Percentiles rank a stretch among this genome's conserved stretches.
phyloP scores from a whole-genome alignment of 73 alveolate species.

The Paramecium pentaurelia region DNA sequence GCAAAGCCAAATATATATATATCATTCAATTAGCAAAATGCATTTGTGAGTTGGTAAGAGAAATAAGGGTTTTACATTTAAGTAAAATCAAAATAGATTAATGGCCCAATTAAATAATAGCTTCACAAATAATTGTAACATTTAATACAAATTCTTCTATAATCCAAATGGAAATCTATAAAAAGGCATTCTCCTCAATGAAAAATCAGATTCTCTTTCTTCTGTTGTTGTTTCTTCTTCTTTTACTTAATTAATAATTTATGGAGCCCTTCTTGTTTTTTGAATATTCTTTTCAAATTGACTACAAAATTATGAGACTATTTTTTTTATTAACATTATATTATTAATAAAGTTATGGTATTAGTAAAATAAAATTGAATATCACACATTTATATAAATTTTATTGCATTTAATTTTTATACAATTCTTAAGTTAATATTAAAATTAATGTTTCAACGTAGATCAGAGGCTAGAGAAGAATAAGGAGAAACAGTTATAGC shows the following conservation, averaged over 20 bases:
- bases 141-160: background rate
- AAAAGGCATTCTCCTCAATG: background rate
- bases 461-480: background rate
- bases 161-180: conserved; percentile 4
- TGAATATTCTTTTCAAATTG: background rate
- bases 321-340: background rate
- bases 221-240: background rate
- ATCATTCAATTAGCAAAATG: background rate
- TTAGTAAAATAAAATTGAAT: background rate
- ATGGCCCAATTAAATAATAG: background rate
- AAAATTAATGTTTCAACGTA: background rate
- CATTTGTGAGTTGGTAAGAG: conserved; percentile 28
- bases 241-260: too few species aligned
- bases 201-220: background rate
- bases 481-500: conserved; percentile 19
- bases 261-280: background rate
- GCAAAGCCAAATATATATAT: background rate
- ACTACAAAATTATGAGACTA: background rate
- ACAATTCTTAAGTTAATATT: background rate
- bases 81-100: background rate
- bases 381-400: background rate
- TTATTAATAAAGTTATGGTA: background rate
- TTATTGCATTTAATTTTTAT: background rate
- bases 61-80: background rate
- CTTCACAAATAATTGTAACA: background rate